Evolutionary conservation across 768 basidiomycete genomes (phyloP).

Genomic region (Naganishia vaughanmartiniae): DNA sequence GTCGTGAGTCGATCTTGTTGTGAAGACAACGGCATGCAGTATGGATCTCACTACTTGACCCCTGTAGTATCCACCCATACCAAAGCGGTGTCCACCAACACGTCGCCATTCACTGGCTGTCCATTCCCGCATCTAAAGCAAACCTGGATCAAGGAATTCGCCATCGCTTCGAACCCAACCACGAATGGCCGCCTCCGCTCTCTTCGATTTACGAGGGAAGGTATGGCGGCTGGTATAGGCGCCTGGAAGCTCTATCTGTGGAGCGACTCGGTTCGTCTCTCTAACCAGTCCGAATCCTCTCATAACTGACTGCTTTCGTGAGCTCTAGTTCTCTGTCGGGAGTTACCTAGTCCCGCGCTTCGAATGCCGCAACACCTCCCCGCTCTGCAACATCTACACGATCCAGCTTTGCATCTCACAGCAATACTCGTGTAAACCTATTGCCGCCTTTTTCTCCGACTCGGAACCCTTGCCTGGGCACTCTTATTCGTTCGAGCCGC

Average conservation of each 20-base stretch:
- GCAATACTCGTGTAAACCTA: neutral
- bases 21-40: neutral
- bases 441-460: neutral
- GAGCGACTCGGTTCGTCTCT: neutral
- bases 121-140: neutral
- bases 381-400: neutral
- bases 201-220: neutral
- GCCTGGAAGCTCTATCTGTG: neutral
- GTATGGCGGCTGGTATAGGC: neutral
- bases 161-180: neutral
- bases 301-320: too few species aligned
- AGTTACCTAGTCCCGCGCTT: neutral
- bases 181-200: neutral
- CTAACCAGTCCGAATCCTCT: too few species aligned
- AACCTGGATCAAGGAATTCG: slow-evolving; percentile 1
- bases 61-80: neutral
- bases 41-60: neutral
- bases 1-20: neutral
- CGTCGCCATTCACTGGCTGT: neutral
- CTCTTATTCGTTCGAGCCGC: neutral
- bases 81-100: neutral
- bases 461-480: neutral
- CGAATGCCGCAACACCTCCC: neutral
- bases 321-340: neutral
- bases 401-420: neutral